Evolutionary conservation across 2,329 filamentous ascomycete genomes (phyloP), one percentile per base, ranked within the genome.

Genomic region (Diaporthe amygdali): DNA sequence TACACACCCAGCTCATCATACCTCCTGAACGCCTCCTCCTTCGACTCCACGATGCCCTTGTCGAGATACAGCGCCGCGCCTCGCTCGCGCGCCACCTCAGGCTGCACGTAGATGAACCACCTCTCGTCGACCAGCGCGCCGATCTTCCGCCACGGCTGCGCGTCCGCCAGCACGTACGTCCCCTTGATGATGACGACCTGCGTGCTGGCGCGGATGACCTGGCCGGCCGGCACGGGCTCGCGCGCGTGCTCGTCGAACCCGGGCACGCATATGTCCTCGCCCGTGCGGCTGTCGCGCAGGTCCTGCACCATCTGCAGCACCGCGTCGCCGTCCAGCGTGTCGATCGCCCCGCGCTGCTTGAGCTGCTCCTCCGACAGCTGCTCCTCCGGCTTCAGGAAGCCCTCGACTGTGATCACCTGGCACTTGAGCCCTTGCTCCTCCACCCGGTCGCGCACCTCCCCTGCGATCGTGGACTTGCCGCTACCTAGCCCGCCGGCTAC

Each of bases 121-220:
- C 59, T 44, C 30, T 64, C 44, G 7, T 64, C 59, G 2, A 64
- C 59, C 7, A 64, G 30, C 20, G 27, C 15, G 14, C 59, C 59
- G 6, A 64, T 64, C 44, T 15, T 37, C 30, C 59, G 32, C 59
- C 59, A 64, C 59, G 59, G 59, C 30, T 64, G 59, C 30, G 59
- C 59, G 30, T 64, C 20, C 0, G 59, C 59, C 30, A 64, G 59
- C 32, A 64, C 15, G 30, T 64, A 64, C 44, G 59, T 49, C 14
- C 59, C 59, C 59, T 64, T 46, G 44, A 64, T 64, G 12, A 64
- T 64, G 44, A 64, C 59, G n/a, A 64, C 59, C 59, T 64, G 30
- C 8, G 59, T 64, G 2, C 27, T 44, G 6, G 59, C 30, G 27
- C 8, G n/a, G 14, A 64, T 25, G 4, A 64, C n/a, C 44, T 64